Evolutionary conservation across 2,329 filamentous ascomycete species (phyloP).

Genomic region (Trichoderma sp.): DNA sequence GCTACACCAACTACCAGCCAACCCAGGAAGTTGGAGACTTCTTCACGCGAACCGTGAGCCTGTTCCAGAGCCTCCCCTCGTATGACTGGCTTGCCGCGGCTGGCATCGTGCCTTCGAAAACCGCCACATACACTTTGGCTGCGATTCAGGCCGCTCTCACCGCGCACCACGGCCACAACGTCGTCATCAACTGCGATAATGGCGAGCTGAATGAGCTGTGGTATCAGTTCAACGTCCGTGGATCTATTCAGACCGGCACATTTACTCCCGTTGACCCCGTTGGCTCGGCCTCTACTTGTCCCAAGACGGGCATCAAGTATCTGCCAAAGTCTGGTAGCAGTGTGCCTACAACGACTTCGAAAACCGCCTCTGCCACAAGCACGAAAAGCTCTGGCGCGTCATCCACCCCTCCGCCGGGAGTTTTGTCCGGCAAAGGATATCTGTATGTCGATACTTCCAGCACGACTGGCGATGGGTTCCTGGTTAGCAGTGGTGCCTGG

Average conservation of each 20-base stretch:
- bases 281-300: conserved; percentile 62
- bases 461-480: neutral
- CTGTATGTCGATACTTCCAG: neutral
- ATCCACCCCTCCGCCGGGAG: neutral
- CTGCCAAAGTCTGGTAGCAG: conserved; percentile 33
- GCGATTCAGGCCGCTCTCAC: conserved; percentile 61
- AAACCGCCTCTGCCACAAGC: neutral
- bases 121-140: conserved; percentile 57
- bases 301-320: conserved; percentile 64
- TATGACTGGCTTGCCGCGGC: conserved; percentile 63
- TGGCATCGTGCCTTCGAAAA: conserved; percentile 56
- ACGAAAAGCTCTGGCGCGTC: neutral
- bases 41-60: conserved; percentile 63
- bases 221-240: conserved; percentile 64
- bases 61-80: conserved; percentile 68
- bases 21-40: conserved; percentile 69
- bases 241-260: conserved; percentile 59
- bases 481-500: conserved; percentile 3
- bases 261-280: conserved; percentile 59
- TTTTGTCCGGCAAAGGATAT: neutral
- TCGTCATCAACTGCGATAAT: conserved; percentile 58
- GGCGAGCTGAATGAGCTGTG: conserved; percentile 55
- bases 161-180: conserved; percentile 53
- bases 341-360: neutral
- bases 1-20: conserved; percentile 62